phyloP scores from a whole-genome alignment of 2,329 filamentous ascomycete genomes.

The Aureobasidium sp. region DNA sequence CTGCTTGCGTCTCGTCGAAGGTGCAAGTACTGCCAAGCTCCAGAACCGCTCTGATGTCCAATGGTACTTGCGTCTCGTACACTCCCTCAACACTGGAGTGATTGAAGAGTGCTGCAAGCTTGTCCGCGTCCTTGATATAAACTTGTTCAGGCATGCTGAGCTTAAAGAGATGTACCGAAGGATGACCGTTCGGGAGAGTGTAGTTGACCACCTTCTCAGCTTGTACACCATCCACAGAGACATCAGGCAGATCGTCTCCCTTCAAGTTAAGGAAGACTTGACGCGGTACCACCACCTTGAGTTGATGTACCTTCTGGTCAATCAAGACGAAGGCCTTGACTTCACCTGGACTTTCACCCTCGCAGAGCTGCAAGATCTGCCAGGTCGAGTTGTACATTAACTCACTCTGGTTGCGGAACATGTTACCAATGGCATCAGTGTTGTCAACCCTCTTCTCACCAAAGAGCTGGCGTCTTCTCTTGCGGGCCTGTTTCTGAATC shows the following conservation, averaged over 20 bases:
- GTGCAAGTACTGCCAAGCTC: slow-evolving; percentile 86
- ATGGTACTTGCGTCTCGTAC: slow-evolving; percentile 86
- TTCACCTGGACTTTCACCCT: slow-evolving; percentile 76
- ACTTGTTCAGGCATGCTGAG: slow-evolving; percentile 81
- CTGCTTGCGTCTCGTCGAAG: slow-evolving; percentile 83
- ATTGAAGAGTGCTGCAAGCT: slow-evolving; percentile 75
- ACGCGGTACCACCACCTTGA: slow-evolving; percentile 83
- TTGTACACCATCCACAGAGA: slow-evolving; percentile 75
- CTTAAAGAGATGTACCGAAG: slow-evolving; percentile 89
- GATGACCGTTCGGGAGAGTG: slow-evolving; percentile 88
- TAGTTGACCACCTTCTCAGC: slow-evolving; percentile 92
- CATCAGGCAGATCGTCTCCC: slow-evolving; percentile 75
- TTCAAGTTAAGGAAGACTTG: slow-evolving; percentile 90
- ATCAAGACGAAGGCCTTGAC: slow-evolving; percentile 87
- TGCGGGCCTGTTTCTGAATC: slow-evolving; percentile 83
- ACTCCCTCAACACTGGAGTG: slow-evolving; percentile 94
- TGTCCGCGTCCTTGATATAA: slow-evolving; percentile 77
- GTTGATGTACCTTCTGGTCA: slow-evolving; percentile 77
- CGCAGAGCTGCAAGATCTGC: slow-evolving; percentile 83
- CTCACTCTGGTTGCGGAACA: slow-evolving; percentile 90
- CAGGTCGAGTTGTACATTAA: slow-evolving; percentile 84
- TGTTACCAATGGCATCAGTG: slow-evolving; percentile 55
- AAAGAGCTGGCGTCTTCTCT: slow-evolving; percentile 81
- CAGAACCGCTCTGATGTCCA: slow-evolving; percentile 78
- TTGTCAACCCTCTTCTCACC: slow-evolving; percentile 65